phyloP scores from a whole-genome alignment of 805 yeast genomes.

The Wickerhamiella occidentalis region DNA sequence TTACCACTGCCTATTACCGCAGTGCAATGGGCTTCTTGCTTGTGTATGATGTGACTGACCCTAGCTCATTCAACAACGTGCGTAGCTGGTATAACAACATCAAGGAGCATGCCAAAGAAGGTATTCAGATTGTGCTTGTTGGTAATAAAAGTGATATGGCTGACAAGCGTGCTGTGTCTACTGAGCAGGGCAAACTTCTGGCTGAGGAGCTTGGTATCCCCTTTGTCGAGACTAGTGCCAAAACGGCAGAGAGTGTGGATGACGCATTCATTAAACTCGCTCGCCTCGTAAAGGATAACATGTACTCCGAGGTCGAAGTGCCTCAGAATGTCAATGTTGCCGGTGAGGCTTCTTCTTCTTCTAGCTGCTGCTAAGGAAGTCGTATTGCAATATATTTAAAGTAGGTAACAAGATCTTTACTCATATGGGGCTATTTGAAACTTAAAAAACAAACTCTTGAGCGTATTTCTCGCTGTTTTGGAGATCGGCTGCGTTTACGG shows the following conservation, averaged over 20 bases:
- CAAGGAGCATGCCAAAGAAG: conserved; percentile 91
- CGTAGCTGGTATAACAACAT: conserved; percentile 94
- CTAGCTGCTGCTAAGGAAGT: conserved; percentile 25
- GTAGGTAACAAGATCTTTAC: not conserved
- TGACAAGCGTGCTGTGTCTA: conserved; percentile 72
- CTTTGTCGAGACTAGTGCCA: conserved; percentile 93
- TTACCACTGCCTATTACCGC: conserved; percentile 94
- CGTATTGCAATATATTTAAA: not conserved
- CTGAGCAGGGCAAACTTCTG: conserved; percentile 80
- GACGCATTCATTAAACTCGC: conserved; percentile 86
- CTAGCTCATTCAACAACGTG: conserved; percentile 82
- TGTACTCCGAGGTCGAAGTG: conserved; percentile 32
- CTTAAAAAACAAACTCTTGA: conserved; percentile 4
- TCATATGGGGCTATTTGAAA: not conserved
- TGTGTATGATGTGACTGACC: conserved; percentile 96
- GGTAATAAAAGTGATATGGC: conserved; percentile 94
- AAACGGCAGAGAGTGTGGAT: conserved; percentile 83
- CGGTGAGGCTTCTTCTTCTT: conserved; percentile 16
- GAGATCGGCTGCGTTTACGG: not conserved
- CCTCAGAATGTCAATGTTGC: conserved; percentile 24
- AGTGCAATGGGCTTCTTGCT: conserved; percentile 97
- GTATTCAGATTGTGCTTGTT: conserved; percentile 84
- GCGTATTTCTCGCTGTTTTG: conserved; percentile 5
- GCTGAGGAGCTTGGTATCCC: conserved; percentile 82
- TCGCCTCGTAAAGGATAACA: conserved; percentile 69